A percentile compares a stretch with the other conserved stretches of the same genome.
Conservation (phyloP, 805 yeast genomes). For the Barnettozyma pratensis region DNA sequence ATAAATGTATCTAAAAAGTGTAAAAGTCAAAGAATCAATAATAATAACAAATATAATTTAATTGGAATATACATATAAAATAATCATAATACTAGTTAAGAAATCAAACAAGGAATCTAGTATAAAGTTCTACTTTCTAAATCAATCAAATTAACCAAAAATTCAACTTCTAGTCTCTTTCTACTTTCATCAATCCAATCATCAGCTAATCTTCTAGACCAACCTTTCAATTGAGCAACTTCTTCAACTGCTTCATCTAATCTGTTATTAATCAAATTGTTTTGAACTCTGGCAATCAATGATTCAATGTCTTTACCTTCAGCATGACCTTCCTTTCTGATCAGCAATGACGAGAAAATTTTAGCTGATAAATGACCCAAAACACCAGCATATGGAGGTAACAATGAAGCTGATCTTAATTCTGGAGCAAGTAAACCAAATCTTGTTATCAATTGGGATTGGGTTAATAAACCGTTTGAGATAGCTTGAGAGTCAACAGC, state of each 20-base stretch:
- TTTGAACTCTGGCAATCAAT: conserved; percentile 79
- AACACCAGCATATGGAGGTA: conserved; percentile 94
- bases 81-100: neutral
- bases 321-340: conserved; percentile 76
- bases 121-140: conserved; percentile 52
- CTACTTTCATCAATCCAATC: conserved; percentile 92
- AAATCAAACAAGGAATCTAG: conserved; percentile 9
- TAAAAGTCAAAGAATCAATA: no score
- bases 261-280: conserved; percentile 67
- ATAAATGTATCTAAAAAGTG: no score
- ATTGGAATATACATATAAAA: neutral
- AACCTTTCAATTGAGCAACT: conserved; percentile 82
- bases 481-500: conserved; percentile 42
- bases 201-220: conserved; percentile 84
- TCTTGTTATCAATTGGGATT: conserved; percentile 25
- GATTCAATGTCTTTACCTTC: conserved; percentile 83
- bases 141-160: conserved; percentile 65
- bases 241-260: conserved; percentile 90
- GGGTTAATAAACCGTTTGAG: conserved; percentile 49
- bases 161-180: conserved; percentile 83
- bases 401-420: conserved; percentile 78
- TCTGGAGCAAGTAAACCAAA: conserved; percentile 72
- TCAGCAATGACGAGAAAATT: conserved; percentile 67
- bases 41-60: neutral
- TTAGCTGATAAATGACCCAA: conserved; percentile 85